Base-by-base conservation (phyloP, 495 filamentous ascomycete species). In the Xylaria scruposa region DNA sequence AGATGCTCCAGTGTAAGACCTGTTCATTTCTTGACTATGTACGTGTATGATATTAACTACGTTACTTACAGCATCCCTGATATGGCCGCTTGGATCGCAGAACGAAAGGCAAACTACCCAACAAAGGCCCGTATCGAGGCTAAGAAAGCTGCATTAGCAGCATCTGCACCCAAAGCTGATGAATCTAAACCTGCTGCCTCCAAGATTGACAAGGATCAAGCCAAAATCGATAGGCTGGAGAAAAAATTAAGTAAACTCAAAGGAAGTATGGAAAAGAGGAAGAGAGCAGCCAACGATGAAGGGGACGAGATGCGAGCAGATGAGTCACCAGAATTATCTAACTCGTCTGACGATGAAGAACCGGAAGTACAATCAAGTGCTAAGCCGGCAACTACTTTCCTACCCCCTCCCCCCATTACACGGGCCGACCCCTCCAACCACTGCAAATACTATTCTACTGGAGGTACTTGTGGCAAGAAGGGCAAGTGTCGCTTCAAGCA, bases 91-190 rank as follows among this genome's bases (percentile, higher is more conserved):
- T 97, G 93, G 92, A 90, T 97, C 68, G 89, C 88, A 51, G 93
- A 96, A 78, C 90, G 94, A 29, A 90, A 87, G 75, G 91, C 90
- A 74, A 89, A 89, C 21, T 97, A 86, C 77, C 94, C 94, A 4
- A 97, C 94, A 0, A 86, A 89, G 78, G 88, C 88, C 67, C 88
- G 90, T 56, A 81, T 87, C 70, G 83, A 84, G 42, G 82, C 81
- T 66, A 84, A 81, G 67, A 85, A 88, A 70, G 85, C 84, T 58
- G 73, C 75, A 6, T 66, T 31, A 15, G 64, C 74, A 60, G 13
- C 70, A 26, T 42, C 70, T 15, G 51, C 36, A 9, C 78, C 74
- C 15, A 73, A 75, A 75, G 19, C 72, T 63, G 72, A 74, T 24
- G 78, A 80, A 42, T 74, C 77, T 70, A 73, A 75, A 72, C 42